Conservation (phyloP, 495 filamentous ascomycete species). For the Baudoinia panamericana region DNA sequence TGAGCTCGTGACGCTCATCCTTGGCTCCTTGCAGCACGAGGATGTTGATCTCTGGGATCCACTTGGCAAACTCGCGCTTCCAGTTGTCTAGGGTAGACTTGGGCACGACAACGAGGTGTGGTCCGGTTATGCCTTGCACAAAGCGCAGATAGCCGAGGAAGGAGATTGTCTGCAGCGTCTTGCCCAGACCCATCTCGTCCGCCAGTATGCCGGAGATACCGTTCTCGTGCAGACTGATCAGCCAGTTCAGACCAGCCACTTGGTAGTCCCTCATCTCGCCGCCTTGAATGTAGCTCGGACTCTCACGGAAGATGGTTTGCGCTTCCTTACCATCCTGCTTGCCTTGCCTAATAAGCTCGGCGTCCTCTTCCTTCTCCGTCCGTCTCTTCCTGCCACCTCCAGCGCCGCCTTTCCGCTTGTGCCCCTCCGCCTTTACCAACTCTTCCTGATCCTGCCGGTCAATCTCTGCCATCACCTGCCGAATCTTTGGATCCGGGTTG, state of each 20-base stretch:
- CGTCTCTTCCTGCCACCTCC: constrained; percentile 63
- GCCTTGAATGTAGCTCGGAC: constrained; percentile 73
- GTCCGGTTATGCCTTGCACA: constrained; percentile 72
- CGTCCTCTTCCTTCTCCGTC: constrained; percentile 97
- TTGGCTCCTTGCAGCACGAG: constrained; percentile 92
- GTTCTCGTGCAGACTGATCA: constrained; percentile 96
- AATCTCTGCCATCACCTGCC: constrained; percentile 84
- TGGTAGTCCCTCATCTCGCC: constrained; percentile 93
- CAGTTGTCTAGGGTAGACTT: constrained; percentile 99
- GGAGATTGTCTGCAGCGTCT: constrained; percentile 81
- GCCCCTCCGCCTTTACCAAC: constrained; percentile 52
- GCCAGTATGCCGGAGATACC: constrained; percentile 96
- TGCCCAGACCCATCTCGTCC: constrained; percentile 94
- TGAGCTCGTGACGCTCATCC: constrained; percentile 77
- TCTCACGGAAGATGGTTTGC: constrained; percentile 75
- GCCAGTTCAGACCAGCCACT: constrained; percentile 87
- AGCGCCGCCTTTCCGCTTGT: constrained; percentile 71
- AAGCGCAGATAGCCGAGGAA: constrained; percentile 92
- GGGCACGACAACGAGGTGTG: constrained; percentile 87
- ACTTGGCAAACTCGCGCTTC: constrained; percentile 83
- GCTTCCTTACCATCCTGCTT: constrained; percentile 71
- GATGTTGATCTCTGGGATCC: constrained; percentile 93
- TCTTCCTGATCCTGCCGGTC: constrained; percentile 80
- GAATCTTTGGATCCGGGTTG: constrained; percentile 82
- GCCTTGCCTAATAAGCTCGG: constrained; percentile 84